Conservation (phyloP, 768 basidiomycete species). For the Mycena kentingensis region DNA sequence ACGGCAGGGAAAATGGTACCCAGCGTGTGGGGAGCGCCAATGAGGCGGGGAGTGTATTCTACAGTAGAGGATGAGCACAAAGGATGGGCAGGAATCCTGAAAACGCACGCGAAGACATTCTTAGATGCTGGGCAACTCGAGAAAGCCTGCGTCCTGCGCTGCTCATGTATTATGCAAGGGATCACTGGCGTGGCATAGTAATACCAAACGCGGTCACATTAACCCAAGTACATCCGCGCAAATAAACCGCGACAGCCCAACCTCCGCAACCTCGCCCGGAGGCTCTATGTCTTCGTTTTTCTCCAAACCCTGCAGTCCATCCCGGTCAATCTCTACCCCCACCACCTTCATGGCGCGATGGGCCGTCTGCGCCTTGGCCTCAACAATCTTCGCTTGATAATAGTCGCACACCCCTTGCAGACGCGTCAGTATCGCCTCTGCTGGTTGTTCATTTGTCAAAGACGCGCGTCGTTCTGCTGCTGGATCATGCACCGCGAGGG, state of each 20-base stretch:
- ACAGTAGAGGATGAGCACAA: too few species aligned
- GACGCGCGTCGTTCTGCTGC: constrained; percentile 27
- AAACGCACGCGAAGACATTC: too few species aligned
- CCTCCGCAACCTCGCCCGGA: constrained; percentile 44
- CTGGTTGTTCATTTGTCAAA: constrained; percentile 32
- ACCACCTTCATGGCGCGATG: constrained; percentile 58
- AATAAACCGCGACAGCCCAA: constrained; percentile 45
- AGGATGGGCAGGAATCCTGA: too few species aligned
- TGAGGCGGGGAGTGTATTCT: too few species aligned
- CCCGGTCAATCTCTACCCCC: constrained; percentile 59
- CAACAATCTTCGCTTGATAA: constrained; percentile 55
- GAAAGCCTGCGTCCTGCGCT: too few species aligned
- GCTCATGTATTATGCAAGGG: too few species aligned
- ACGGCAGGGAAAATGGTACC: too few species aligned
- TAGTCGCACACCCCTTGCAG: constrained; percentile 48
- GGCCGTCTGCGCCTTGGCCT: constrained; percentile 48
- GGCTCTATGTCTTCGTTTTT: constrained; percentile 36
- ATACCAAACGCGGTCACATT: constrained; percentile 39
- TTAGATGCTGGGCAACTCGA: too few species aligned
- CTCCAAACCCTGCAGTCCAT: constrained; percentile 52
- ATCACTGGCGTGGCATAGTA: too few species aligned
- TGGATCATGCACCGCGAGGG: constrained; percentile 38
- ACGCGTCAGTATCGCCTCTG: constrained; percentile 40
- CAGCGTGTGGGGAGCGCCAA: too few species aligned
- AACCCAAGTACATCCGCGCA: constrained; percentile 56